Conservation (phyloP, 2,329 filamentous ascomycete genomes). For the Penicillium janthinellum region DNA sequence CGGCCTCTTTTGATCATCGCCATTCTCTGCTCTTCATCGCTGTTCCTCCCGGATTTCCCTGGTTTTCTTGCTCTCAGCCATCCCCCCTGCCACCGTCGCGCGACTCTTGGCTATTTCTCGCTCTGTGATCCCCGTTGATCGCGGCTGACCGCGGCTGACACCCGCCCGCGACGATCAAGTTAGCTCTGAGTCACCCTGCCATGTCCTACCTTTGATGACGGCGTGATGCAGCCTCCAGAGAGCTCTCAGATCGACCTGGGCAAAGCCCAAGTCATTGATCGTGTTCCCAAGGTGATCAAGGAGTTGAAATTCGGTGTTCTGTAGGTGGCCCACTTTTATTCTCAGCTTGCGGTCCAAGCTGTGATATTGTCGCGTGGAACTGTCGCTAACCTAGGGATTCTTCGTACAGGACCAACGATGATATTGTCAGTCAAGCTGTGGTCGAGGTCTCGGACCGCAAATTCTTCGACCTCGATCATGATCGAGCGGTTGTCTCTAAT, state of each 20-base stretch:
- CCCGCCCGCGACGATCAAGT: slow-evolving; percentile 26
- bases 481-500: slow-evolving; percentile 73
- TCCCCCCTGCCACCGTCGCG: background rate
- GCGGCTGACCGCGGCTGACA: slow-evolving; percentile 24
- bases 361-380: slow-evolving; percentile 10
- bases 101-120: background rate
- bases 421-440: slow-evolving; percentile 93
- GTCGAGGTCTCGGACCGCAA: slow-evolving; percentile 92
- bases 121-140: slow-evolving; percentile 5
- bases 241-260: slow-evolving; percentile 51
- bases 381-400: slow-evolving; percentile 19
- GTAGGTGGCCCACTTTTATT: slow-evolving; percentile 51
- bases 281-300: slow-evolving; percentile 86
- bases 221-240: slow-evolving; percentile 46
- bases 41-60: slow-evolving; percentile 1
- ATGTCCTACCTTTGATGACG: slow-evolving; percentile 41
- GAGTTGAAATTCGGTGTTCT: slow-evolving; percentile 93
- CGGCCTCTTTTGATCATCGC: slow-evolving; percentile 16
- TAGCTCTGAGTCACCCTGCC: slow-evolving; percentile 34
- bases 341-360: slow-evolving; percentile 1
- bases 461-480: slow-evolving; percentile 85
- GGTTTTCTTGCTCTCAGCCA: background rate
- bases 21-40: slow-evolving; percentile 4
- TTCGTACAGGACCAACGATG: slow-evolving; percentile 72
- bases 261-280: slow-evolving; percentile 89